phyloP scores from a whole-genome alignment of 2,329 filamentous ascomycete species.

The Dissoconium aciculare region DNA sequence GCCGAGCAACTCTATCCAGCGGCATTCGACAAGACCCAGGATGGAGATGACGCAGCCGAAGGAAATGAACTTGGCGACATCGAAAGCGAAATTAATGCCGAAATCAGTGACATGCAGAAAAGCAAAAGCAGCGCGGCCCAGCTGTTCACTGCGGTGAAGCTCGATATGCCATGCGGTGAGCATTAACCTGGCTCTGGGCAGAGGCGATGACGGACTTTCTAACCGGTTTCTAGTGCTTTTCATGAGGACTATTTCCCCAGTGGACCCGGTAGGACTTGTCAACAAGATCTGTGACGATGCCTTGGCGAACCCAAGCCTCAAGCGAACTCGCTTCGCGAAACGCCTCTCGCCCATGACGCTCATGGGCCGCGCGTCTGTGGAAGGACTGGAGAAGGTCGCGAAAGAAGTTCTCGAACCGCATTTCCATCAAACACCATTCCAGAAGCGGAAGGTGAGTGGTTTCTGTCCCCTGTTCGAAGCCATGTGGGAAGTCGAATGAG shows the following conservation, averaged over 20 bases:
- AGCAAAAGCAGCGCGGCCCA: slow-evolving; percentile 31
- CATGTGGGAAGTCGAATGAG: background rate
- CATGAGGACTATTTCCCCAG: slow-evolving; percentile 40
- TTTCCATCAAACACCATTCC: slow-evolving; percentile 42
- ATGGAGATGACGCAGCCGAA: slow-evolving; percentile 18
- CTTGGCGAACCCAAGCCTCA: slow-evolving; percentile 33
- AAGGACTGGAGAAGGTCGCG: slow-evolving; percentile 51
- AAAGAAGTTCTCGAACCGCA: slow-evolving; percentile 46
- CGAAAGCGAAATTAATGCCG: slow-evolving; percentile 55
- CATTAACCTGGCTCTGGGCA: too few relatives aligned
- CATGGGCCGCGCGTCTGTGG: slow-evolving; percentile 52
- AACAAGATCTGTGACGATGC: slow-evolving; percentile 44
- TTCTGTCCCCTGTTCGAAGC: too few relatives aligned
- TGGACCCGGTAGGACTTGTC: slow-evolving; percentile 47
- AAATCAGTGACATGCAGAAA: slow-evolving; percentile 48
- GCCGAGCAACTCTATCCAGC: slow-evolving; percentile 40
- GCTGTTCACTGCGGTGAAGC: slow-evolving; percentile 37
- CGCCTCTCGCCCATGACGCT: slow-evolving; percentile 45
- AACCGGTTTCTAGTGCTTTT: slow-evolving; percentile 45
- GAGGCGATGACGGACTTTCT: too few relatives aligned
- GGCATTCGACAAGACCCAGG: slow-evolving; percentile 25
- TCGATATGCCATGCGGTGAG: slow-evolving; percentile 43
- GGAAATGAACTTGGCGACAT: slow-evolving; percentile 40
- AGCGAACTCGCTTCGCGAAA: slow-evolving; percentile 44
- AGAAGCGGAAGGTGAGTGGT: slow-evolving; percentile 37